Percentiles rank a stretch among this genome's conserved stretches.
These are phyloP conservation scores for Amanita muscaria DNA, from an alignment of 768 basidiomycete genomes.

Conservation along the genomic window DNA sequence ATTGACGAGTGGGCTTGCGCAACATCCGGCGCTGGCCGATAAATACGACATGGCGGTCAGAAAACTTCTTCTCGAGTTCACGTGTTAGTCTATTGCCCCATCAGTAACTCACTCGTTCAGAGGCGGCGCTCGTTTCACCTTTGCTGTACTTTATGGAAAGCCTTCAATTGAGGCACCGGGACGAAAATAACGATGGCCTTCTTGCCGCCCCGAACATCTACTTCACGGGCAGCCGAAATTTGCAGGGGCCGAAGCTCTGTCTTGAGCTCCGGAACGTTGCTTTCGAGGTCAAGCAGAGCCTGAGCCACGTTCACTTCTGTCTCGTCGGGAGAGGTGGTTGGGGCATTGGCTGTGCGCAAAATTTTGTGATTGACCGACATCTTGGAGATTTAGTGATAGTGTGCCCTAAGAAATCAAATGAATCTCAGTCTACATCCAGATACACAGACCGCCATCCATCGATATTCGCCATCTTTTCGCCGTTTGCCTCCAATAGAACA, in stretches of 20 bases:
- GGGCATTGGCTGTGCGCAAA: slow-evolving; percentile 92
- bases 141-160: slow-evolving; percentile 96
- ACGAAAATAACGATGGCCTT: slow-evolving; percentile 99
- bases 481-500: background rate
- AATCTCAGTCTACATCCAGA: slow-evolving; percentile 41
- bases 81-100: slow-evolving; percentile 70
- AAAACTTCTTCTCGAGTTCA: slow-evolving; percentile 99
- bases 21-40: slow-evolving; percentile 98
- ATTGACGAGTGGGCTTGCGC: slow-evolving; percentile 91
- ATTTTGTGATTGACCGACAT: slow-evolving; percentile 86
- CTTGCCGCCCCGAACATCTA: slow-evolving; percentile 98
- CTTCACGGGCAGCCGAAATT: slow-evolving; percentile 97
- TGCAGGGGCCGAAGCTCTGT: slow-evolving; percentile 89
- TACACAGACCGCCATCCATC: slow-evolving; percentile 44
- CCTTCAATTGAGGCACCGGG: slow-evolving; percentile 94
- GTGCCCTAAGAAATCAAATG: slow-evolving; percentile 24
- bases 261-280: slow-evolving; percentile 98
- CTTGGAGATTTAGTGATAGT: slow-evolving; percentile 30
- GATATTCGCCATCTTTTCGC: slow-evolving; percentile 20
- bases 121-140: slow-evolving; percentile 43
- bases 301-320: slow-evolving; percentile 89
- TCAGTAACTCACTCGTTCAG: slow-evolving; percentile 11
- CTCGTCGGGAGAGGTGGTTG: slow-evolving; percentile 81
- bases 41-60: slow-evolving; percentile 98
- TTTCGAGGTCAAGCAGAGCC: slow-evolving; percentile 95